Conservation (phyloP, 768 basidiomycete species). For the Tylopilus intermedius region DNA sequence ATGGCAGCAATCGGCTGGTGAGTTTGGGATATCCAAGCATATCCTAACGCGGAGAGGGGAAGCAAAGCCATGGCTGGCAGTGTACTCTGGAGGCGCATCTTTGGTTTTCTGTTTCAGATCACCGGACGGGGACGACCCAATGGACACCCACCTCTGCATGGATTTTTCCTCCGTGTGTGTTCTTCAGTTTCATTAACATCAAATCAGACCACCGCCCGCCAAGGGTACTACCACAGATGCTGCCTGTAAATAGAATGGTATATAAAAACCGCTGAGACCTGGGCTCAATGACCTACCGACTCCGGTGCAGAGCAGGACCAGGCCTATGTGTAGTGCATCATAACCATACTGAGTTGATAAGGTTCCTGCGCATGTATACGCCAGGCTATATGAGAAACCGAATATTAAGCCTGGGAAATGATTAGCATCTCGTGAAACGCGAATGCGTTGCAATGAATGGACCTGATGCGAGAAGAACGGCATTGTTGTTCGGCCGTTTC, state of each 20-base stretch:
- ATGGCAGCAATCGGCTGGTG: slow-evolving; percentile 63
- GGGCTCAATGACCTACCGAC: slow-evolving; percentile 40
- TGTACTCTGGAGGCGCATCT: slow-evolving; percentile 74
- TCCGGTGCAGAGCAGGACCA: slow-evolving; percentile 73
- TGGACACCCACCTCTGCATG: slow-evolving; percentile 57
- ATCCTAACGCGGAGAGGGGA: slow-evolving; percentile 58
- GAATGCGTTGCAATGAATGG: background rate
- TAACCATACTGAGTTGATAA: slow-evolving; percentile 61
- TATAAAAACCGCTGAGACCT: background rate
- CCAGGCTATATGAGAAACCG: slow-evolving; percentile 62
- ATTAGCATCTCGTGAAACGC: background rate
- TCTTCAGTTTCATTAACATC: slow-evolving; percentile 38
- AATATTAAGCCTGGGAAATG: slow-evolving; percentile 57
- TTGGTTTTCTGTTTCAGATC: background rate
- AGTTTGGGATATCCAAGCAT: slow-evolving; percentile 71
- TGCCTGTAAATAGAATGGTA: slow-evolving; percentile 29
- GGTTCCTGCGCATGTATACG: slow-evolving; percentile 72
- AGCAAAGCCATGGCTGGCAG: slow-evolving; percentile 45
- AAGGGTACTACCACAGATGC: slow-evolving; percentile 47
- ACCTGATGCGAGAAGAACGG: slow-evolving; percentile 42
- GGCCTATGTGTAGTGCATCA: slow-evolving; percentile 64
- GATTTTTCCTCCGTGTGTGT: slow-evolving; percentile 37
- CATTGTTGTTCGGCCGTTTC: slow-evolving; percentile 60
- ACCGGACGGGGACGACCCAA: background rate
- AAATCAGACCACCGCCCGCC: slow-evolving; percentile 59